A percentile compares a stretch with the other conserved stretches of the same genome.
These are phyloP conservation scores for Nakazawaea siamensis DNA, from an alignment of 805 yeast genomes.

Conservation along the genomic window DNA sequence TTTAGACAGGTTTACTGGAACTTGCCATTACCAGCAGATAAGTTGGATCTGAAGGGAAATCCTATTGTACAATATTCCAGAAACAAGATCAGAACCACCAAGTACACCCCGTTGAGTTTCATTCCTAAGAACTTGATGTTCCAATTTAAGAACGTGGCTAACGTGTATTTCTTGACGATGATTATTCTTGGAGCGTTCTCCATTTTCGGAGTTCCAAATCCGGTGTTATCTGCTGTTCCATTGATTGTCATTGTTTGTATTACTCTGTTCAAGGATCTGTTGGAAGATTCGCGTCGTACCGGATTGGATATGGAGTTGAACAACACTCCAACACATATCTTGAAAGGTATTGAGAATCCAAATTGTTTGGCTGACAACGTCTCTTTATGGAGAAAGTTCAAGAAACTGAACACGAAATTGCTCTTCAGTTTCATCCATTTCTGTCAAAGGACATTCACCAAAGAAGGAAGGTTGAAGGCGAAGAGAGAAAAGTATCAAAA, in stretches of 20 bases:
- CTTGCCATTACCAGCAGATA: conserved; percentile 44
- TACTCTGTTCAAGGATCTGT: conserved; percentile 70
- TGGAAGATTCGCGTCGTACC: conserved; percentile 68
- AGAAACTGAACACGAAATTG: conserved; percentile 34
- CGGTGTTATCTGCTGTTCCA: conserved; percentile 75
- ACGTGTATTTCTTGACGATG: conserved; percentile 46
- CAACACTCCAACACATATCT: conserved; percentile 51
- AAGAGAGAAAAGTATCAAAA: conserved; percentile 8
- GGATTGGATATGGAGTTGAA: conserved; percentile 60
- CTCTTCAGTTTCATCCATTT: conserved; percentile 7
- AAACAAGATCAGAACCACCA: conserved; percentile 55
- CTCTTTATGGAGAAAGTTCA: conserved; percentile 60
- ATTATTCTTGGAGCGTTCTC: conserved; percentile 53
- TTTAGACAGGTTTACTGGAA: conserved; percentile 10
- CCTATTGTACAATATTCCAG: conserved; percentile 36
- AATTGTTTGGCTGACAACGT: conserved; percentile 50
- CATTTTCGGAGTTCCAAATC: conserved; percentile 66
- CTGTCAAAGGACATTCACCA: conserved; percentile 7
- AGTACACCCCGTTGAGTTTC: conserved; percentile 51
- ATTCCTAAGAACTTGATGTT: conserved; percentile 45
- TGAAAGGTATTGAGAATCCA: conserved; percentile 45
- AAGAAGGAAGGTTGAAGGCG: conserved; percentile 10
- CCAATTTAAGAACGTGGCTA: conserved; percentile 55
- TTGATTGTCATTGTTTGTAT: conserved; percentile 68
- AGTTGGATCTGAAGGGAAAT: conserved; percentile 22